phyloP scores from a whole-genome alignment of 495 filamentous ascomycete genomes.

The Penicillium alfredii region DNA sequence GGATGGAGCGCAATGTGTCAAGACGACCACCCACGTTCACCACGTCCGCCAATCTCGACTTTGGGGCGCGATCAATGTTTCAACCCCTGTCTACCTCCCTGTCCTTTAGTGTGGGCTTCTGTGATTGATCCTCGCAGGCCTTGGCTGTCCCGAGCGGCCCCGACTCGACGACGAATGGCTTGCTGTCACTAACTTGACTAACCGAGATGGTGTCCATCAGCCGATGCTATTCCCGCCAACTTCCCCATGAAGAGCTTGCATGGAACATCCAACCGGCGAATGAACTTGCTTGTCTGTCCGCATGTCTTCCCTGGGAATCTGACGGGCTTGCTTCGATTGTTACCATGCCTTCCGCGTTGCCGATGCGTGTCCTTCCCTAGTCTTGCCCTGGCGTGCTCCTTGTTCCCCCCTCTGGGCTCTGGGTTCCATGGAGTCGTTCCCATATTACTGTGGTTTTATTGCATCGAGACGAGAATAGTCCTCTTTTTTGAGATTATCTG shows the following conservation, averaged over 20 bases:
- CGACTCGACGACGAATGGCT: constrained; percentile 6
- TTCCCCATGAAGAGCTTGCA: constrained; percentile 8
- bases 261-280: constrained; percentile 8
- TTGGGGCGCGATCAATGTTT: constrained; percentile 5
- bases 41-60: neutral
- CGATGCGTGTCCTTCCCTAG: too few species aligned
- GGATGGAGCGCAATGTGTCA: too few species aligned
- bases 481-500: too few species aligned
- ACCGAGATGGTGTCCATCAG: constrained; percentile 5
- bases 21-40: too few species aligned
- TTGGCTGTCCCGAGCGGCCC: constrained; percentile 9
- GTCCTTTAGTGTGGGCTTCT: constrained; percentile 1
- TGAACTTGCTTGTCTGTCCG: constrained; percentile 6
- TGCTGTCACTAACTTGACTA: constrained; percentile 10
- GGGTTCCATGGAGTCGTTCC: too few species aligned
- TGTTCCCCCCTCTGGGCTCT: too few species aligned
- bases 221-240: constrained; percentile 1
- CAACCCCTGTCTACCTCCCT: constrained; percentile 3
- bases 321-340: constrained; percentile 9
- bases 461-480: too few species aligned
- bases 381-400: neutral
- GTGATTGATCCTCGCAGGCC: constrained; percentile 15
- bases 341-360: constrained; percentile 7
- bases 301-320: constrained; percentile 11
- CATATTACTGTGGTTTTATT: too few species aligned